These are phyloP conservation scores for Apiotrichum laibachii DNA, from an alignment of 1,284 basidiomycete species.

Conservation along the genomic window DNA sequence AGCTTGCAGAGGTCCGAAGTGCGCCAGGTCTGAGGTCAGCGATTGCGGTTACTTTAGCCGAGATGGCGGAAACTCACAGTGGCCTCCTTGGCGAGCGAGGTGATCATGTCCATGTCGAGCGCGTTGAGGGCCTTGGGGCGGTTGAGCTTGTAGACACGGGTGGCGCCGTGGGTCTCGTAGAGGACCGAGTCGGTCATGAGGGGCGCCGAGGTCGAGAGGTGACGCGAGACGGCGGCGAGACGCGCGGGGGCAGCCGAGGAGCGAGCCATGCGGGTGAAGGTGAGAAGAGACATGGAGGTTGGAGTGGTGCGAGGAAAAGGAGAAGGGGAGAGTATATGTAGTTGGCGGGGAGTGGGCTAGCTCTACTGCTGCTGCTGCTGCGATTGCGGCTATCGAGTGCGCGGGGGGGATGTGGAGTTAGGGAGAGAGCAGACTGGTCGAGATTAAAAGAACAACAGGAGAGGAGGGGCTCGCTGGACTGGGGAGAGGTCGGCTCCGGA, in stretches of 20 bases:
- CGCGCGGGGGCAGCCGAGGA: slow-evolving; percentile 22
- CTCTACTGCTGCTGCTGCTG: no score
- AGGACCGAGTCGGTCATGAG: slow-evolving; percentile 26
- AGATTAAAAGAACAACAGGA: no score
- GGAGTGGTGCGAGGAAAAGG: neutral
- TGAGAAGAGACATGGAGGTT: slow-evolving; percentile 21
- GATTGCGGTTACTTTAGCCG: no score
- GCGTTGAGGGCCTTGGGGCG: slow-evolving; percentile 82
- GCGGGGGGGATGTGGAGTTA: no score
- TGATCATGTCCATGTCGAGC: slow-evolving; percentile 78
- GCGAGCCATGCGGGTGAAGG: slow-evolving; percentile 23
- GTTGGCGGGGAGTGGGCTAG: neutral
- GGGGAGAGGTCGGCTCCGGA: no score
- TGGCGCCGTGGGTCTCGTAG: slow-evolving; percentile 26
- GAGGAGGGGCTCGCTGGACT: no score
- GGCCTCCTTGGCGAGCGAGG: slow-evolving; percentile 59
- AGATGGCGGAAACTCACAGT: no score
- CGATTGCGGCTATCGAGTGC: no score
- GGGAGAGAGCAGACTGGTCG: no score
- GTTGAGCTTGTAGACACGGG: slow-evolving; percentile 56
- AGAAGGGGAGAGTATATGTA: neutral
- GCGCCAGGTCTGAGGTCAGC: slow-evolving; percentile 67
- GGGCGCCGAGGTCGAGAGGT: slow-evolving; percentile 29
- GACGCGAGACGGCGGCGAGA: slow-evolving; percentile 33
- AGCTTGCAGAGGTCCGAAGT: slow-evolving; percentile 68